Base-by-base conservation (phyloP, 371 early-diverging fungal species). In the Capillidium heterosporum region DNA sequence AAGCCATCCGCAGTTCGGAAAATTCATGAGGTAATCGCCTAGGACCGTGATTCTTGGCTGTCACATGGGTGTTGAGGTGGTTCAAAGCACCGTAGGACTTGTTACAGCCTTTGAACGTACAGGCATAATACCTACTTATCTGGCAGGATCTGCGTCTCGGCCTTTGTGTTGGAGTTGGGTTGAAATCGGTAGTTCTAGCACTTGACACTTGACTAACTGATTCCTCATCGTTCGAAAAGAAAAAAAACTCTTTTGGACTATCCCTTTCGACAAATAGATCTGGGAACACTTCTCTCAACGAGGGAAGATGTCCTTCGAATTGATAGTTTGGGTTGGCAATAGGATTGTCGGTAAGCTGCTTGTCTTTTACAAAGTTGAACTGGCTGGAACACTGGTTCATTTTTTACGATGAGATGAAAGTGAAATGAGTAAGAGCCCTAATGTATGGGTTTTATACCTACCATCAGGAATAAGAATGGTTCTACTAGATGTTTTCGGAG, bases 21-120 rank as follows among this genome's bases (percentile, higher is more conserved):
- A 80, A 80, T 64, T 80, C 81, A 39, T 63, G 46, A 3, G 72
- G 72, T 27, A 65, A 61, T 17, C 72, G 64, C 51, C 69, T 72
- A 10, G 66, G 64, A 3, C 72, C 84, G 57, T 83, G 84, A 57
- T 71, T 71, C 61, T 83, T 81, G 80, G 80, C 77, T 31, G 63
- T 72, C n/a, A 83, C 78, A 60, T 83, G 84, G 27, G 80, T 77
- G 59, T 83, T 83, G 11, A 83, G 64, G 64, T 83, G 84, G 58
- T 83, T 48, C 13, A 48, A 27, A 11, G 27, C n/a, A 26, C 48
- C 48, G n/a, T 48, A 48, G 2, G 48, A 21, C 27, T 48, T 48
- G 11, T 23, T 27, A 27, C 48, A 48, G 8, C 48, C 48, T 7
- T 7, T 8, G 4, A 7, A 48, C 10, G 8, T 28, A 27, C 48